Conservation (phyloP, 2,329 filamentous ascomycete genomes). For the Colletotrichum sp. region DNA sequence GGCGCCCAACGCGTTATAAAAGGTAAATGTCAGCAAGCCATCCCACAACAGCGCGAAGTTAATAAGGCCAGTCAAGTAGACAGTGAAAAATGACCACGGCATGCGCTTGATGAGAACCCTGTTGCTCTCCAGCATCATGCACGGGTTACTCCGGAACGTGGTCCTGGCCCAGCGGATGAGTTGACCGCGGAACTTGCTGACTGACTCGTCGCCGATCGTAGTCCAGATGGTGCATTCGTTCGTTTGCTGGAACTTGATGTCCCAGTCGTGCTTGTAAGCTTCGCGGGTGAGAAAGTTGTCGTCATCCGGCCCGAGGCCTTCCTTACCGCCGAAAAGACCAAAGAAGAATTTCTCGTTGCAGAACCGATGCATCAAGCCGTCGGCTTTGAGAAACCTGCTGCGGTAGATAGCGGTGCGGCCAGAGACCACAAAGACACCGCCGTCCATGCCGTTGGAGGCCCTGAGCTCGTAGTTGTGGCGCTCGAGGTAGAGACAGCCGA, state of each 20-base stretch:
- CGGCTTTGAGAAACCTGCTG: constrained; percentile 51
- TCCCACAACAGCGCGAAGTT: constrained; percentile 65
- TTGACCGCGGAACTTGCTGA: constrained; percentile 56
- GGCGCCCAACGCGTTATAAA: neutral
- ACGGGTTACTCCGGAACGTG: constrained; percentile 61
- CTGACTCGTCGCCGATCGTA: constrained; percentile 48
- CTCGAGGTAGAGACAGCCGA: constrained; percentile 64
- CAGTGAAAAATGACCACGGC: constrained; percentile 60
- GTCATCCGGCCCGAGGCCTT: constrained; percentile 59
- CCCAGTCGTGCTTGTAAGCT: constrained; percentile 53
- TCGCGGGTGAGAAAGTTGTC: constrained; percentile 68
- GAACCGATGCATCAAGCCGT: constrained; percentile 48
- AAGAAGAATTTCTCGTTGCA: constrained; percentile 56
- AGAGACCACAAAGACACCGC: constrained; percentile 63
- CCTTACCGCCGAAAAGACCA: constrained; percentile 36
- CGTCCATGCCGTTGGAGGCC: constrained; percentile 60
- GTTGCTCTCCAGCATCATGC: constrained; percentile 40
- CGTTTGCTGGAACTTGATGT: constrained; percentile 59
- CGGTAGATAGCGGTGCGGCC: constrained; percentile 59
- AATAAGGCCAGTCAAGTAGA: constrained; percentile 57
- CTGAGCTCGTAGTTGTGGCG: constrained; percentile 68
- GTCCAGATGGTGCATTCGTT: constrained; percentile 55
- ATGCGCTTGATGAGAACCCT: constrained; percentile 29
- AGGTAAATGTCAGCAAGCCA: constrained; percentile 39
- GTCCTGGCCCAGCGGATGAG: constrained; percentile 63